phyloP scores from a whole-genome alignment of 306 rosid genomes.

The Geum urbanum region DNA sequence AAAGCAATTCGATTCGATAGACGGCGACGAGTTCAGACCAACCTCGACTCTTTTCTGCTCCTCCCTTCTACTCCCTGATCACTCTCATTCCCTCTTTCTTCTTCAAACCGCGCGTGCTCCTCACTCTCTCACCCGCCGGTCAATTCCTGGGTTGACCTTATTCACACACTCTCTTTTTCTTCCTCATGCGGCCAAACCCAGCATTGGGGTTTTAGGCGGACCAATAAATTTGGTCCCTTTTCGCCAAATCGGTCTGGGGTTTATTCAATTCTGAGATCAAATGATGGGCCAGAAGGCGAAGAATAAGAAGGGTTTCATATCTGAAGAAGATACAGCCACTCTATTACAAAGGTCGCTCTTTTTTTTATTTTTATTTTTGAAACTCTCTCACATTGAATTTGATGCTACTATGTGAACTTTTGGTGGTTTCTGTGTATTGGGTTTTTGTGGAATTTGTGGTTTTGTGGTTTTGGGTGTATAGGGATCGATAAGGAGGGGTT shows the following conservation, averaged over 20 bases:
- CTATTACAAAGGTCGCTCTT: constrained; percentile 48
- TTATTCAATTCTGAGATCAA: constrained; percentile 10
- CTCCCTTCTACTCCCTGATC: too few relatives aligned
- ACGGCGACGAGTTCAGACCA: too few relatives aligned
- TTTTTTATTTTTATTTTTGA: neutral
- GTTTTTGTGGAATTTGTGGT: neutral
- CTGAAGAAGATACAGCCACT: constrained; percentile 48
- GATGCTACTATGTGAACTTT: neutral
- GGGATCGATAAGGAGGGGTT: constrained; percentile 7
- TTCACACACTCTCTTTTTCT: neutral
- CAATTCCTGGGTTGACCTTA: neutral
- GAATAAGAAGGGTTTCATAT: constrained; percentile 37
- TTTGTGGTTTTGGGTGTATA: neutral
- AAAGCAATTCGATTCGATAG: too few relatives aligned
- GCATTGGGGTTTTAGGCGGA: constrained; percentile 30
- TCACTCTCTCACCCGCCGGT: neutral
- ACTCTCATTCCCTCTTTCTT: neutral
- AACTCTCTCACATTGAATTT: neutral
- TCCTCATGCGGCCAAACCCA: neutral
- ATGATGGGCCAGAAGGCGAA: constrained; percentile 40
- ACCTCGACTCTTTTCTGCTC: too few relatives aligned
- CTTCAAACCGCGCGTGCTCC: neutral
- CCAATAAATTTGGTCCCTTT: neutral
- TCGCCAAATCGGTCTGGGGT: neutral
- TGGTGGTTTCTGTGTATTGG: neutral